Conservation (phyloP, 202 grass and related monocot species). For the Miscanthus sacchariflorus region DNA sequence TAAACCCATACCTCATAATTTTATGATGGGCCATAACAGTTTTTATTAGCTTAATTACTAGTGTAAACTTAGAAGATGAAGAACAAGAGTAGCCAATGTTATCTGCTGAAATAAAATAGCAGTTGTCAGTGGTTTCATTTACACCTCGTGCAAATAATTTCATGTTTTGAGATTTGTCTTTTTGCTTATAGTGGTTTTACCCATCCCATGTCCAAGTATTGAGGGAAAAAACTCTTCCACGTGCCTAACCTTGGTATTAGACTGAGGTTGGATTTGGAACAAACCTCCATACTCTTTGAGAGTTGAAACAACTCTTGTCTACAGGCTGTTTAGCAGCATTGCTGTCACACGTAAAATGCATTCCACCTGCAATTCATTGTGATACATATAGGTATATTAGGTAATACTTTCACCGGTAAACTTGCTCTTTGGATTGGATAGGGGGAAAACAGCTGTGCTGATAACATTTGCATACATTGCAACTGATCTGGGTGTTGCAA, state of each 20-base stretch:
- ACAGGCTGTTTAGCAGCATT: not conserved
- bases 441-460: too few species aligned
- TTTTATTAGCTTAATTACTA: not conserved
- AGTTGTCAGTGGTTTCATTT: not conserved
- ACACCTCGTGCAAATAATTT: not conserved
- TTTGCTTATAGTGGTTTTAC: not conserved
- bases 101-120: not conserved
- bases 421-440: too few species aligned
- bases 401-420: too few species aligned
- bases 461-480: too few species aligned
- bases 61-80: not conserved
- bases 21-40: not conserved
- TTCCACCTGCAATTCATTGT: not conserved
- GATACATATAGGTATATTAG: too few species aligned
- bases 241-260: not conserved
- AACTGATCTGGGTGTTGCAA: too few species aligned
- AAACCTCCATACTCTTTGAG: not conserved
- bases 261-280: not conserved
- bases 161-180: not conserved
- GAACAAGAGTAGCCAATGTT: not conserved
- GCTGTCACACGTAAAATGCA: not conserved
- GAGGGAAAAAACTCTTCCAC: not conserved
- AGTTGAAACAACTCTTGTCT: not conserved
- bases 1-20: not conserved
- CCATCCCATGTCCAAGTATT: not conserved